Conservation (phyloP, 805 yeast genomes). For the Torulaspora gathmanii region DNA sequence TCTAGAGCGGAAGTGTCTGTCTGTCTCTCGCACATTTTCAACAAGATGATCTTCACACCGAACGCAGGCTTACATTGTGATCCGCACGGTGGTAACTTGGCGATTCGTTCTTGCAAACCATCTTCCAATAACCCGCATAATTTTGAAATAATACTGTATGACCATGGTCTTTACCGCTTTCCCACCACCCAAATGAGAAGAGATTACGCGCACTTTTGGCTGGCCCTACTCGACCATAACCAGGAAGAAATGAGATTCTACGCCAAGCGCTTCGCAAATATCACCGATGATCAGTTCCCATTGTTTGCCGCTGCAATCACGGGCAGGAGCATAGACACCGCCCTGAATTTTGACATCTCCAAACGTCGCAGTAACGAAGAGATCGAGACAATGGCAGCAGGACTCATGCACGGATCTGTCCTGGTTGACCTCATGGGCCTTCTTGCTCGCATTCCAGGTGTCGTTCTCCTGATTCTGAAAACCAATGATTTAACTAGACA, state of each 20-base stretch:
- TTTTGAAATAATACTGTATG: constrained; percentile 87
- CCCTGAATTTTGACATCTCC: constrained; percentile 58
- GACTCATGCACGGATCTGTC: constrained; percentile 57
- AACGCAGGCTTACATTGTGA: constrained; percentile 93
- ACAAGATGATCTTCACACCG: constrained; percentile 93
- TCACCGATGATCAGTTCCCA: constrained; percentile 71
- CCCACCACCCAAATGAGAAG: constrained; percentile 73
- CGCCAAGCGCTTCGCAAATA: constrained; percentile 74
- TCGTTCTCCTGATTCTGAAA: constrained; percentile 79
- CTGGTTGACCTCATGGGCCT: constrained; percentile 74
- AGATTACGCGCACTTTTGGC: constrained; percentile 88
- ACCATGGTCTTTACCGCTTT: constrained; percentile 88
- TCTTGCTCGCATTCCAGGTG: constrained; percentile 73
- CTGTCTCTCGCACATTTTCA: constrained; percentile 85
- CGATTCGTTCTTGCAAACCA: constrained; percentile 51
- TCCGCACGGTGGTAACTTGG: constrained; percentile 96
- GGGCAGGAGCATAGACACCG: constrained; percentile 81
- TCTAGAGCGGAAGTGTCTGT: constrained; percentile 73
- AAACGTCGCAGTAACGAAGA: constrained; percentile 57
- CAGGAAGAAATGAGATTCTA: constrained; percentile 61
- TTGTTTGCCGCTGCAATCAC: constrained; percentile 91
- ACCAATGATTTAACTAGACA: constrained; percentile 91
- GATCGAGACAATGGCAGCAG: constrained; percentile 58
- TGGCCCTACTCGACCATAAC: constrained; percentile 73
- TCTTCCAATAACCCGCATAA: constrained; percentile 48